Base-by-base conservation (phyloP, 2,329 filamentous ascomycete genomes). In the Tolypocladium endophyticum region DNA sequence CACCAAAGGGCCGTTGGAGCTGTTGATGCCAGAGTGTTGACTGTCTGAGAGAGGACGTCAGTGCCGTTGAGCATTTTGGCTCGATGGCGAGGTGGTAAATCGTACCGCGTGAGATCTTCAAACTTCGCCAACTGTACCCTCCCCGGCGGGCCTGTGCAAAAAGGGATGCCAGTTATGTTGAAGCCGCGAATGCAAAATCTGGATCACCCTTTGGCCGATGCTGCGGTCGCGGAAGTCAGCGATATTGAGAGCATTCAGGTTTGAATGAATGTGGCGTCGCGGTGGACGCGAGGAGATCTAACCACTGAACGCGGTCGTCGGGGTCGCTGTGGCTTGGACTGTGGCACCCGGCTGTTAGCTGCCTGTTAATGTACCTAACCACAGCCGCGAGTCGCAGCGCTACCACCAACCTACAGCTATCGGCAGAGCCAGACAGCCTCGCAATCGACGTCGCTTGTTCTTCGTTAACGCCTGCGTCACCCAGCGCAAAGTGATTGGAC, bases 271-370 rank as follows among this genome's bases (percentile, higher is more conserved):
- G 28, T 14, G 28, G 50, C 28, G 50, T 28, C 20, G 47, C 14
- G 43, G 45, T n/a, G 14, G 45, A 50, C 45, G 45, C 25, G 45
- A 50, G 23, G 47, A 30, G 45, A 28, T 30, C 7, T 33, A 20
- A 14, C 64, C 68, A 70, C 68, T 70, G 64, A 68, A 69, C 68
- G 68, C 68, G 68, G 56, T 43, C 20, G 43, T 12, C 20, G 3
- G 45, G 20, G 14, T 35, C 30, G 50, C 30, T 35, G 50, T 53
- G 50, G 30, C 50, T 52, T 30, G 16, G 28, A 12, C 28, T 52
- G 25, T 52, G 47, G 28, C 47, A 18, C 47, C 47, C 16, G 14
- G 9, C 43, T 23, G 41, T n/a, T n/a, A 43, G 9, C 20, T 43
- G 39, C n/a, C n/a, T n/a, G n/a, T n/a, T 16, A 41, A 20, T 16